Evolutionary conservation across 805 yeast species (phyloP).

Genomic region (Blastobotrys mokoenaii): DNA sequence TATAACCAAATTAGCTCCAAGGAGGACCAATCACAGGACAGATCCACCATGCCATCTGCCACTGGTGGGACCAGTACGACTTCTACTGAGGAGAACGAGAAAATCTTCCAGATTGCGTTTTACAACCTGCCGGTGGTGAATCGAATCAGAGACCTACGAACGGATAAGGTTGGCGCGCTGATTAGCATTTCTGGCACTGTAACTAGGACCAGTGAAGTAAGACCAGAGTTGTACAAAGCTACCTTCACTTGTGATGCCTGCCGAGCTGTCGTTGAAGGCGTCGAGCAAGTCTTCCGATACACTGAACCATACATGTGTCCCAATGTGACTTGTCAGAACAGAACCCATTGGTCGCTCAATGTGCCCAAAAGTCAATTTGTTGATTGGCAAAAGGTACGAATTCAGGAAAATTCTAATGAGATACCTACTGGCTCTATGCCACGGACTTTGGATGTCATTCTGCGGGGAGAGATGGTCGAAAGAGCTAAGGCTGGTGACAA

Average conservation of each 20-base stretch:
- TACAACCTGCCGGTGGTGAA: slow-evolving; percentile 75
- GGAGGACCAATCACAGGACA: slow-evolving; percentile 23
- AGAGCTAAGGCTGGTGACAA: slow-evolving; percentile 96
- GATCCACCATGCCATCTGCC: slow-evolving; percentile 30
- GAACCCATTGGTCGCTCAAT: slow-evolving; percentile 75
- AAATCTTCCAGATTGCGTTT: slow-evolving; percentile 83
- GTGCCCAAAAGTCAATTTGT: slow-evolving; percentile 77
- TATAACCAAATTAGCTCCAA: slow-evolving; percentile 19
- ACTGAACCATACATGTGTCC: slow-evolving; percentile 94
- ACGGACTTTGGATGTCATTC: slow-evolving; percentile 82
- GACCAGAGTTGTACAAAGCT: slow-evolving; percentile 86
- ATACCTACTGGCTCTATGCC: slow-evolving; percentile 99
- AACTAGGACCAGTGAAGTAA: slow-evolving; percentile 90
- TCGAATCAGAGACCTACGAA: slow-evolving; percentile 81
- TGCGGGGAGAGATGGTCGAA: slow-evolving; percentile 92
- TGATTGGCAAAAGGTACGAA: slow-evolving; percentile 95
- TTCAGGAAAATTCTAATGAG: slow-evolving; percentile 93
- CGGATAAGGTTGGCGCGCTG: slow-evolving; percentile 80
- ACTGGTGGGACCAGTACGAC: slow-evolving; percentile 19
- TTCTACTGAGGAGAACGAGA: slow-evolving; percentile 43
- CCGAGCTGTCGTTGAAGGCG: slow-evolving; percentile 73
- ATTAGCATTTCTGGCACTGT: slow-evolving; percentile 89
- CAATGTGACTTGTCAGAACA: slow-evolving; percentile 79
- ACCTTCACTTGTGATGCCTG: slow-evolving; percentile 87
- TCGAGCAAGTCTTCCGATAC: slow-evolving; percentile 86